Conservation (phyloP, 2,329 filamentous ascomycete species). For the Xylariomycetidae sp. region DNA sequence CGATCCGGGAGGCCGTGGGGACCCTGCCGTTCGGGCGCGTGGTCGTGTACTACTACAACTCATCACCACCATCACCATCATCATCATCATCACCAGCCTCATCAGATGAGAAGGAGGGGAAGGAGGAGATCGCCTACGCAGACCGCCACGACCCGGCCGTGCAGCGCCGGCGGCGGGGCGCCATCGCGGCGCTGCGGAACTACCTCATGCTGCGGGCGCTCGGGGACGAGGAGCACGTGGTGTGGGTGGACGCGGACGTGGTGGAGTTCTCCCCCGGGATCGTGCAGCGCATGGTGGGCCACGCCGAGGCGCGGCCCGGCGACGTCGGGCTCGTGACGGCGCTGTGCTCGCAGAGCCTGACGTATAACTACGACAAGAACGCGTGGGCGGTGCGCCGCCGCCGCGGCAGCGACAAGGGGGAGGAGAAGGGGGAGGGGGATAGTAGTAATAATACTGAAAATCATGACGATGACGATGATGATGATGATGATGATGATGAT, state of each 20-base stretch:
- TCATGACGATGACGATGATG: too few species aligned
- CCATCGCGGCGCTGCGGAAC: conserved; percentile 27
- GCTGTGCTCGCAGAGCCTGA: conserved; percentile 25
- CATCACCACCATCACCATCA: neutral
- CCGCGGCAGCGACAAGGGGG: neutral
- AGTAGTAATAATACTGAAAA: too few species aligned
- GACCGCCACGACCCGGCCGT: conserved; percentile 19
- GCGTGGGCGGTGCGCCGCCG: conserved; percentile 25
- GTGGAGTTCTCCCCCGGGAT: conserved; percentile 27
- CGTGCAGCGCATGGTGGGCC: conserved; percentile 26
- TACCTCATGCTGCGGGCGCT: conserved; percentile 27
- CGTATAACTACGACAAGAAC: conserved; percentile 32
- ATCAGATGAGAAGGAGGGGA: conserved; percentile 15
- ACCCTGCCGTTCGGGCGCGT: conserved; percentile 22
- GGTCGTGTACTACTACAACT: conserved; percentile 11
- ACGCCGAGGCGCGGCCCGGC: conserved; percentile 16
- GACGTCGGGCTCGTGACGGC: conserved; percentile 29
- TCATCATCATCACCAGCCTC: too few species aligned
- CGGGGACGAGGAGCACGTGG: conserved; percentile 26
- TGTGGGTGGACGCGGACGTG: conserved; percentile 34
- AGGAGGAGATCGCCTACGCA: conserved; percentile 14
- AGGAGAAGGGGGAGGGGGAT: too few species aligned
- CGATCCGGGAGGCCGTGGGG: conserved; percentile 15
- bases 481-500: neutral
- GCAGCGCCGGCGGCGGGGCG: conserved; percentile 20